Conservation (phyloP, 1,284 basidiomycete species). For the Chiua sp. region DNA sequence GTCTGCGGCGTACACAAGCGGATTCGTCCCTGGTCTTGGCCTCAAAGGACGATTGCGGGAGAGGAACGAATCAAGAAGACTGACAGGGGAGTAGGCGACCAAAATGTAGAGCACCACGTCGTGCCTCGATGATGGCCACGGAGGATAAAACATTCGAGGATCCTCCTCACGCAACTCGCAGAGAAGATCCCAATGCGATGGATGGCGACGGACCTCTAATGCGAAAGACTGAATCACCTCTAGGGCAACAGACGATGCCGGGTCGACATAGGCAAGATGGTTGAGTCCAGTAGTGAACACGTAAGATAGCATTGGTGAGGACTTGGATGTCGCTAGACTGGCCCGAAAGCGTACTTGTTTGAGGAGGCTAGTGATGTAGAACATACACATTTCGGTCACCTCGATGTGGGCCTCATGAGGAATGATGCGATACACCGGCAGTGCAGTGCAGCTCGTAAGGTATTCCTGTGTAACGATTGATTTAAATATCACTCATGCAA, state of each 20-base stretch:
- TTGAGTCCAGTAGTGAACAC: slow-evolving; percentile 2
- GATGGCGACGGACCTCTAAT: background rate
- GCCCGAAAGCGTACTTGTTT: background rate
- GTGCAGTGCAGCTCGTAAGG: background rate
- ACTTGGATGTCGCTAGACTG: background rate
- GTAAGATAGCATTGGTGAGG: slow-evolving; percentile 4
- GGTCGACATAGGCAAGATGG: slow-evolving; percentile 3
- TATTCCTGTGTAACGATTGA: background rate
- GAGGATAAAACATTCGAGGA: background rate
- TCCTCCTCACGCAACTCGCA: background rate
- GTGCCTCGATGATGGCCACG: background rate
- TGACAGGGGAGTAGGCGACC: background rate
- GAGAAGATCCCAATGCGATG: background rate
- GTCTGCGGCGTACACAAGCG: background rate
- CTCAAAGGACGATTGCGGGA: background rate
- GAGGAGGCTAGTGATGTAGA: background rate
- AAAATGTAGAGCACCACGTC: background rate
- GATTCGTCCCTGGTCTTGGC: background rate
- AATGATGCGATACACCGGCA: background rate
- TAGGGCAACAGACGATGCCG: background rate
- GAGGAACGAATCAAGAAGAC: background rate
- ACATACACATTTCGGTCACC: background rate
- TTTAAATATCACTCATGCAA: background rate
- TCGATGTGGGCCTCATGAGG: background rate
- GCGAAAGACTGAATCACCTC: background rate